phyloP scores from a whole-genome alignment of 345 rosid species.

The Citrus maxima region DNA sequence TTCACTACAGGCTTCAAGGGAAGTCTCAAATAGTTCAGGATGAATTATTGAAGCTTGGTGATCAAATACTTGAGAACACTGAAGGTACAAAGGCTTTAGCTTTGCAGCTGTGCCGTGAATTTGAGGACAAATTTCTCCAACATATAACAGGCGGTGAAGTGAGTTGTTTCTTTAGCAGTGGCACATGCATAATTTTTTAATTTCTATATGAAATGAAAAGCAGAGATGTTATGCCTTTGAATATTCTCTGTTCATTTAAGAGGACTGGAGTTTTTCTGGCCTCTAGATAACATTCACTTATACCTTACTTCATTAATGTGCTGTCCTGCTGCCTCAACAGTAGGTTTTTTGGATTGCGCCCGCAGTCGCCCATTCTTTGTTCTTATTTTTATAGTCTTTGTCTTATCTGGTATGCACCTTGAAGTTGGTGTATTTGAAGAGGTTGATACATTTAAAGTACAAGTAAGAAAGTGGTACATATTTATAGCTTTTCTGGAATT shows the following conservation, averaged over 20 bases:
- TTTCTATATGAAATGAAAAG: not conserved
- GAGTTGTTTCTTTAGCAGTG: conserved; percentile 31
- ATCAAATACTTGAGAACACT: conserved; percentile 69
- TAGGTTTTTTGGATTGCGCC: not conserved
- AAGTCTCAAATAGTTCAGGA: conserved; percentile 86
- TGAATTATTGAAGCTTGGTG: conserved; percentile 87
- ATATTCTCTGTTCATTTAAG: not conserved
- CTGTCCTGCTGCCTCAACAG: not conserved
- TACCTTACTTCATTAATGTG: not conserved
- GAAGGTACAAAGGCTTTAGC: conserved; percentile 98
- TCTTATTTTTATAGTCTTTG: no score
- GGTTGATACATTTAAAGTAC: not conserved
- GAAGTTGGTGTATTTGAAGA: not conserved
- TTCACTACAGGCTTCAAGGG: conserved; percentile 74
- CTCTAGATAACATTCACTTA: not conserved
- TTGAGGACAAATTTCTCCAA: conserved; percentile 94
- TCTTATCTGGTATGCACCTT: no score
- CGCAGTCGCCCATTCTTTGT: no score
- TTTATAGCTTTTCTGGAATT: not conserved
- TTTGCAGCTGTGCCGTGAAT: conserved; percentile 98
- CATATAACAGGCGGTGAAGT: conserved; percentile 95
- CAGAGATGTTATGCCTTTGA: not conserved
- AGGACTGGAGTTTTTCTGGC: not conserved
- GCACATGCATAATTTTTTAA: not conserved
- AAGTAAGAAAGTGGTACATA: not conserved